phyloP scores from a whole-genome alignment of 768 basidiomycete species.

The Pleurotus cornucopiae region DNA sequence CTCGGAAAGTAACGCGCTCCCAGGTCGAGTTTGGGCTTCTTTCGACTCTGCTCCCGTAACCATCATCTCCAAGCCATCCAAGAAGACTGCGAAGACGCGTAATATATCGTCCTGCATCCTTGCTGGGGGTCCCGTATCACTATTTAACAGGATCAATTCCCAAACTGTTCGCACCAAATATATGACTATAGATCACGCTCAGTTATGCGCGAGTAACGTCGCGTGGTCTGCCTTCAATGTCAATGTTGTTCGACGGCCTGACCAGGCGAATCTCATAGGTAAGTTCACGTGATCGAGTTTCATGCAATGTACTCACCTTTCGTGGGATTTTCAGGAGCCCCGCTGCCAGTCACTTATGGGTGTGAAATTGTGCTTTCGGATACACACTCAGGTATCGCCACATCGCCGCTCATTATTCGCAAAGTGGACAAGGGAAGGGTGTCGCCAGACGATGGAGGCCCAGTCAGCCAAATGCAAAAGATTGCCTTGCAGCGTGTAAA shows the following conservation, averaged over 20 bases:
- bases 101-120: slow-evolving; percentile 89
- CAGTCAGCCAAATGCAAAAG: slow-evolving; percentile 96
- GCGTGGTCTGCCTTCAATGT: slow-evolving; percentile 95
- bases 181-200: slow-evolving; percentile 86
- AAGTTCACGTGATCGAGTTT: slow-evolving; percentile 52
- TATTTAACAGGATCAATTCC: slow-evolving; percentile 95
- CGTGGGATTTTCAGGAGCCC: slow-evolving; percentile 42
- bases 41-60: slow-evolving; percentile 91
- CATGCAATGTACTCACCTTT: slow-evolving; percentile 33
- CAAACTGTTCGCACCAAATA: slow-evolving; percentile 97
- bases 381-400: slow-evolving; percentile 79
- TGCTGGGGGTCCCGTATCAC: slow-evolving; percentile 82
- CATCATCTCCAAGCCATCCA: slow-evolving; percentile 95
- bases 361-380: slow-evolving; percentile 86
- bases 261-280: slow-evolving; percentile 64
- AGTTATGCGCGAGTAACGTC: slow-evolving; percentile 84
- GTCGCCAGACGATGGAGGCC: slow-evolving; percentile 83
- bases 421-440: slow-evolving; percentile 91
- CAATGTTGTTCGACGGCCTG: slow-evolving; percentile 76
- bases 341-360: slow-evolving; percentile 87
- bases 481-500: slow-evolving; percentile 86
- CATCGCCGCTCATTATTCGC: slow-evolving; percentile 81
- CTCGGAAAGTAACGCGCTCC: slow-evolving; percentile 36
- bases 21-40: slow-evolving; percentile 81
- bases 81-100: slow-evolving; percentile 95